Base-by-base conservation (phyloP, 2,329 filamentous ascomycete species). In the Colletotrichum costaricense region DNA sequence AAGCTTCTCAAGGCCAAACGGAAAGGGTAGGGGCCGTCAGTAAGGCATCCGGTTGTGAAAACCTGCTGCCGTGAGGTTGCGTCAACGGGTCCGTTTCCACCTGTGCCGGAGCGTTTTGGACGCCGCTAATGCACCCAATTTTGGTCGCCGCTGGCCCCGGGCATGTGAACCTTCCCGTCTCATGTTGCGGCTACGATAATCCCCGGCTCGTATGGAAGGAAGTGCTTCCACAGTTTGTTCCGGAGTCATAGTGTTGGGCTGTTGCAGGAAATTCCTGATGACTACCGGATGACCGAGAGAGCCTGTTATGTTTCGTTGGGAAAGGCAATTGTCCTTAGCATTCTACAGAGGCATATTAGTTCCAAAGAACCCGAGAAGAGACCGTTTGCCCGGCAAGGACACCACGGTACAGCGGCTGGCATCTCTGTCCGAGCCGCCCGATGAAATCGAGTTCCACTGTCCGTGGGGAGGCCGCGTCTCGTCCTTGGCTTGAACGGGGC, bases 351-450 rank as follows among this genome's bases (percentile, higher is more conserved):
- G 55, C 19, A n/a, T 52, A 22, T 30, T 16, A 71, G 63, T 54
- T 73, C 16, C 19, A 35, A n/a, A n/a, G 26, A 42, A 11, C n/a
- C 49, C 65, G 35, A 22, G 19, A 59, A 66, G 35, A 63, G 22
- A 56, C 63, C 49, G 52, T 38, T 70, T 33, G 65, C 65, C 69
- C 42, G 54, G 42, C 49, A 46, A 62, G 26, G 59, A 63, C 67
- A 52, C 8, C 55, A 65, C 26, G 60, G 33, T 65, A 52, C 46
- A 24, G 52, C 70, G 65, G 52, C 60, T 57, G 38, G 57, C 49
- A 26, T 66, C 30, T 66, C 56, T 38, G 69, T 74, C 66, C 70
- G 70, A 68, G 59, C 62, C 64, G 65, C 63, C 70, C 70, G 60
- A 55, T 49, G 69, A 42, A 60, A 70, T 60, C 22, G 28, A 65